Percentiles rank a stretch among this genome's conserved stretches.
phyloP scores from a whole-genome alignment of 192 early-diverging fungal species.

The Umbelopsis vinacea region DNA sequence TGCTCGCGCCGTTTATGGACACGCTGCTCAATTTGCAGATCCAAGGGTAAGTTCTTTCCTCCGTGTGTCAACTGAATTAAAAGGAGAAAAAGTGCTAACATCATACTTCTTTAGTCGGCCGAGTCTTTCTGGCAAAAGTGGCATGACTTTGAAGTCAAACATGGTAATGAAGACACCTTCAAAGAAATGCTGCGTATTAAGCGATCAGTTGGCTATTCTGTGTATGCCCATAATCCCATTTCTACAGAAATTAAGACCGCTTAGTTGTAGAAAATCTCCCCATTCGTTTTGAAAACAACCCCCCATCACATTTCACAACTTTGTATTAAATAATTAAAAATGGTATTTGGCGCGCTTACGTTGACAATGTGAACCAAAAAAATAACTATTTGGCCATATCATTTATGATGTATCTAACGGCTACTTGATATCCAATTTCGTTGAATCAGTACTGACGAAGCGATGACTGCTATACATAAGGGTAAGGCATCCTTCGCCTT shows the following conservation, averaged over 20 bases:
- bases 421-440: not conserved
- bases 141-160: conserved; percentile 97
- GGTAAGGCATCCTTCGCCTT: not conserved
- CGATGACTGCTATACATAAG: not conserved
- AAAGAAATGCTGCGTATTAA: conserved; percentile 97
- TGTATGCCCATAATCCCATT: conserved; percentile 15
- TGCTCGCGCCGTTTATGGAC: conserved; percentile 85
- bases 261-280: not conserved
- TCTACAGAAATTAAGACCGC: conserved; percentile 16
- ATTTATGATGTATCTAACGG: not conserved
- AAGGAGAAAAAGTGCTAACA: not conserved
- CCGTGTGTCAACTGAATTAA: not conserved
- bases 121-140: conserved; percentile 86
- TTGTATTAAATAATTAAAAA: conserved; percentile 14
- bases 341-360: not conserved
- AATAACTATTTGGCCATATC: too few relatives aligned
- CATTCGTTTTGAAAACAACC: not conserved
- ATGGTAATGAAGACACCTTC: conserved; percentile 98
- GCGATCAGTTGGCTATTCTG: conserved; percentile 62
- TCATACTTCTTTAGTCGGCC: conserved; percentile 29
- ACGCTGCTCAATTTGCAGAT: conserved; percentile 87
- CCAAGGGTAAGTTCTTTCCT: conserved; percentile 62
- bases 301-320: not conserved
- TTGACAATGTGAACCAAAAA: not conserved
- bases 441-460: not conserved